These are phyloP conservation scores for Adansonia madagascariensis DNA, from an alignment of 441 rosid species.

Conservation along the genomic window DNA sequence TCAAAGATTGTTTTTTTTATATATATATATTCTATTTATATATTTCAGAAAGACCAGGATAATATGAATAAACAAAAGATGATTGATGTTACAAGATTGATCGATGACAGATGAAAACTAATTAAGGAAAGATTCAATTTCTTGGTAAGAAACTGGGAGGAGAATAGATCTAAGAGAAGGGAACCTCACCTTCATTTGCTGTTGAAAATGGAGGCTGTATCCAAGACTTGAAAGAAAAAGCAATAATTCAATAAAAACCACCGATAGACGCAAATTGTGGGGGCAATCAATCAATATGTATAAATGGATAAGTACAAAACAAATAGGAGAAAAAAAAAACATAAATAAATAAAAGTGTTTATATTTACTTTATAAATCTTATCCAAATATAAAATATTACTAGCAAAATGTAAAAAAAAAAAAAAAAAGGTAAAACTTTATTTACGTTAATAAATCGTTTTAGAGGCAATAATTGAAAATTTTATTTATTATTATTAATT, in stretches of 20 bases:
- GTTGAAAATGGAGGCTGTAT: background rate
- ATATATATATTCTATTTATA: background rate
- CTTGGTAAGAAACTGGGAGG: slow-evolving; percentile 8
- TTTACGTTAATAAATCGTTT: too few relatives aligned
- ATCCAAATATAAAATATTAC: too few relatives aligned
- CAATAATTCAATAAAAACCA: background rate
- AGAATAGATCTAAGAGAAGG: slow-evolving; percentile 21
- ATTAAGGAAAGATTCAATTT: background rate
- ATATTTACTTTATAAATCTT: too few relatives aligned
- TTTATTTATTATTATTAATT: too few relatives aligned
- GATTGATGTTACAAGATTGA: too few relatives aligned
- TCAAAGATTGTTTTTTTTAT: background rate
- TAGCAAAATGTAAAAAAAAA: too few relatives aligned
- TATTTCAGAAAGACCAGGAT: background rate
- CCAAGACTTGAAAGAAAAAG: background rate
- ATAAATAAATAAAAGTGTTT: too few relatives aligned
- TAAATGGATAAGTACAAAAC: background rate
- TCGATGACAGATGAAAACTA: background rate
- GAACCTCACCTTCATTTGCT: slow-evolving; percentile 48
- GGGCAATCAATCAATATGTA: background rate
- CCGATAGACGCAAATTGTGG: background rate
- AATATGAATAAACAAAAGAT: background rate
- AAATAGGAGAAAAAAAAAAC: background rate
- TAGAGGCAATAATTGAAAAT: too few relatives aligned
- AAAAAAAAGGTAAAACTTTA: too few relatives aligned